Evolutionary conservation across 2,329 filamentous ascomycete genomes (phyloP).

Genomic region (Monilinia aucupariae): DNA sequence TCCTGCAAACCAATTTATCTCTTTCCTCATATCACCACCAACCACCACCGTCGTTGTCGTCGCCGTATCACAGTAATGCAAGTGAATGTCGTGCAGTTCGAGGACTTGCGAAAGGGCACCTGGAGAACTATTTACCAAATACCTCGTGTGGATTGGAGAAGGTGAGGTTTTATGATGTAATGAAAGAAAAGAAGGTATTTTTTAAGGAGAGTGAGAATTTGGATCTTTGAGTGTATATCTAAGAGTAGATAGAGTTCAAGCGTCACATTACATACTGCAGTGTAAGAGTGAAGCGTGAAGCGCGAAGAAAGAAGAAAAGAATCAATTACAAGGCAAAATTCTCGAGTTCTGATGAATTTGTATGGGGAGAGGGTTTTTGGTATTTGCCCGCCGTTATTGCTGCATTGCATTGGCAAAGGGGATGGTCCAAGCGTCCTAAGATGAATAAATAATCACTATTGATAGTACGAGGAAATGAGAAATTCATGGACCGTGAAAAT

Average conservation of each 20-base stretch:
- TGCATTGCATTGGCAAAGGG: neutral
- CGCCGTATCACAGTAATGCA: neutral
- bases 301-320: neutral
- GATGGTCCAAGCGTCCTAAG: neutral
- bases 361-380: neutral
- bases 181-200: neutral
- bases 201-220: slow-evolving; percentile 16
- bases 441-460: neutral
- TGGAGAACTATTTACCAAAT: neutral
- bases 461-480: neutral
- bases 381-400: neutral
- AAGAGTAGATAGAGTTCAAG: slow-evolving; percentile 9
- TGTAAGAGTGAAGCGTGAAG: neutral
- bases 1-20: neutral
- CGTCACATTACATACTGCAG: slow-evolving; percentile 7
- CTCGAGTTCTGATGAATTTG: too few species aligned
- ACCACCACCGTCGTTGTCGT: neutral
- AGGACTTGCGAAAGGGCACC: neutral
- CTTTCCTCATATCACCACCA: neutral
- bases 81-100: neutral
- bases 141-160: neutral
- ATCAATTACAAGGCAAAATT: neutral
- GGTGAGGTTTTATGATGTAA: neutral
- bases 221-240: neutral
- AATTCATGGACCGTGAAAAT: neutral